Evolutionary conservation across 2,329 filamentous ascomycete species (phyloP), one percentile per base, ranked within the genome.

Genomic region (Orbilia ellipsospora): DNA sequence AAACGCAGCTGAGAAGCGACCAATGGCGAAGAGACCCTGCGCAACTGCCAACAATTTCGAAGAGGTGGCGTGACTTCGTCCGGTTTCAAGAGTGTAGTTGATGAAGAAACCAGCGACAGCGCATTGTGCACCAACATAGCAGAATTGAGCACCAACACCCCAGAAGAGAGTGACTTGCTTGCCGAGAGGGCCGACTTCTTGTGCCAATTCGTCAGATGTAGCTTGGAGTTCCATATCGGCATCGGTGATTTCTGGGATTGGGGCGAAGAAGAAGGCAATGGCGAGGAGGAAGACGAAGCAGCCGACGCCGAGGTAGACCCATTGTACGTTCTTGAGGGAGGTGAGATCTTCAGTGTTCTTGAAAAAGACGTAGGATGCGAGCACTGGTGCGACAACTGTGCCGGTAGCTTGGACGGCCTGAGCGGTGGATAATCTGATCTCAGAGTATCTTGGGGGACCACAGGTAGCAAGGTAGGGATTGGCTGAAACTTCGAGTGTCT

Each of bases 231-330:
- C 83, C 87, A 90, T 89, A 79, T 90, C 88, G 26, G 87, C 86
- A 28, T 77, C 87, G 1, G 88, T 89, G 60, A 79, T 78, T 78
- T 87, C 85, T 0, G 85, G 85, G 51, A 86, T 85, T 0, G 83
- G 83, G 10, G 84, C 85, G 67, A 89, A 84, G 80, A 86, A 88
- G 81, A 90, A 90, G 8, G 89, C 83, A 1, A 85, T 82, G 0
- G 87, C 85, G 0, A 90, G 83, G 8, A 86, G 69, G 76, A 85
- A 86, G 26, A 89, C 87, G 72, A 90, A 90, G 77, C 83, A 83
- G 1, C 88, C 88, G 36, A 90, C 88, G 3, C 86, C 88, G 1
- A 90, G 84, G 78, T 90, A 90, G 1, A 87, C 86, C 87, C 87
- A 90, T 80, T 90, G 88, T 7, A 90, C 88, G 63, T 87, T 89